phyloP scores from a whole-genome alignment of 768 basidiomycete genomes.

The Tricholoma flavovirens region DNA sequence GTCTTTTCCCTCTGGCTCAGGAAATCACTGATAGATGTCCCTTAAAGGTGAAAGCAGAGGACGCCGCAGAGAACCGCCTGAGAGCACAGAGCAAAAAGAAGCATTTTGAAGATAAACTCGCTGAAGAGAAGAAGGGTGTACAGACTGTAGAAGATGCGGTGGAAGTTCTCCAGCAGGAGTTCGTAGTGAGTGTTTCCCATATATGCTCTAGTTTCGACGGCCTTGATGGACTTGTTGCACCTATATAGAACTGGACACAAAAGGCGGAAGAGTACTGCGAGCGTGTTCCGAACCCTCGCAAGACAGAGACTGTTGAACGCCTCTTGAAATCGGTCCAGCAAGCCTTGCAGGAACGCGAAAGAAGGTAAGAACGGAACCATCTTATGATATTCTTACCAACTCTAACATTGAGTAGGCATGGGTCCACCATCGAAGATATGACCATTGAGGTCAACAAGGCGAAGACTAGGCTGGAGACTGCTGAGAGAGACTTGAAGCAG shows the following conservation, averaged over 20 bases:
- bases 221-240: not conserved
- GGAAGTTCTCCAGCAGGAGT: slow-evolving; percentile 55
- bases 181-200: slow-evolving; percentile 36
- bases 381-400: not conserved
- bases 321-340: slow-evolving; percentile 57
- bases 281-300: slow-evolving; percentile 52
- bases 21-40: not conserved
- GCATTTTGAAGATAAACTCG: slow-evolving; percentile 49
- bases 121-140: slow-evolving; percentile 42
- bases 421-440: slow-evolving; percentile 75
- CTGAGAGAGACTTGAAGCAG: slow-evolving; percentile 56
- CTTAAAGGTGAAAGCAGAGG: slow-evolving; percentile 42
- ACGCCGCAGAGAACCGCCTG: slow-evolving; percentile 43
- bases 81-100: slow-evolving; percentile 41
- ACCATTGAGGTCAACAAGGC: slow-evolving; percentile 64
- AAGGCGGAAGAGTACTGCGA: slow-evolving; percentile 61
- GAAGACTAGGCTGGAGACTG: slow-evolving; percentile 51
- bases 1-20: not conserved
- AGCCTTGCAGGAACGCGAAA: slow-evolving; percentile 64
- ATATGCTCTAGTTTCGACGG: not conserved
- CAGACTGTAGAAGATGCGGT: slow-evolving; percentile 38
- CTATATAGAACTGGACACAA: slow-evolving; percentile 51
- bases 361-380: slow-evolving; percentile 26
- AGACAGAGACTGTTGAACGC: slow-evolving; percentile 48
- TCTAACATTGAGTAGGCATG: slow-evolving; percentile 43